These are phyloP conservation scores for Escovopsis weberi DNA, from an alignment of 2,329 filamentous ascomycete species.

Conservation along the genomic window DNA sequence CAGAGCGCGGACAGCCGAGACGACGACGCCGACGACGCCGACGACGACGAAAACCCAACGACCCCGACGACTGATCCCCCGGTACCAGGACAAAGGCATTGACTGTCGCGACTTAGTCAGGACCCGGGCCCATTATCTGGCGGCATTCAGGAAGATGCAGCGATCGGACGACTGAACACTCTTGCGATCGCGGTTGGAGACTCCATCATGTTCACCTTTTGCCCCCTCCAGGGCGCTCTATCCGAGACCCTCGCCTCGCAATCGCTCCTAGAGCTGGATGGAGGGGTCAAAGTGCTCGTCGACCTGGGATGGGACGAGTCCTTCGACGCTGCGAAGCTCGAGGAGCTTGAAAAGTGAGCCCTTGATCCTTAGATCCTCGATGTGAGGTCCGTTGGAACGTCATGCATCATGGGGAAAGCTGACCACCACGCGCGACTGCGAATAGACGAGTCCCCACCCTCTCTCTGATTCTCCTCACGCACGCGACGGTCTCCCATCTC, in stretches of 20 bases:
- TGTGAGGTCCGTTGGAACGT: too few species aligned
- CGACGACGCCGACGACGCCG: neutral
- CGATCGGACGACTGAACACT: conserved; percentile 1
- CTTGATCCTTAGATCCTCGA: neutral
- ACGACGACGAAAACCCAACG: too few species aligned
- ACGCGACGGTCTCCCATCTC: conserved; percentile 81
- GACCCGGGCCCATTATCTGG: neutral
- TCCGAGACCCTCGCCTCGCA: conserved; percentile 77
- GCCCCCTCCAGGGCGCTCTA: conserved; percentile 79
- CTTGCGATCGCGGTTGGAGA: conserved; percentile 4
- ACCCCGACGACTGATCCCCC: too few species aligned
- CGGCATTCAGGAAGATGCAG: conserved; percentile 1
- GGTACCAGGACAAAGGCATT: too few species aligned
- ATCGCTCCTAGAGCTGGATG: conserved; percentile 92
- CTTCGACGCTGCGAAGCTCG: conserved; percentile 70
- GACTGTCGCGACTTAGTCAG: too few species aligned
- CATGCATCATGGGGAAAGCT: neutral
- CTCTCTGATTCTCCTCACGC: conserved; percentile 85
- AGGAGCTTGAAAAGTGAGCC: conserved; percentile 74
- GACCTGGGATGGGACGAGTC: conserved; percentile 93
- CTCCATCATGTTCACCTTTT: conserved; percentile 82
- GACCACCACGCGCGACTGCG: neutral
- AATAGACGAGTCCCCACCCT: conserved; percentile 75
- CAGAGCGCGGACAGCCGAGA: too few species aligned
- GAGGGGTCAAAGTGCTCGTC: conserved; percentile 86